Evolutionary conservation across 352 stramenopile species (phyloP).

Genomic region (Phytophthora brassicae): DNA sequence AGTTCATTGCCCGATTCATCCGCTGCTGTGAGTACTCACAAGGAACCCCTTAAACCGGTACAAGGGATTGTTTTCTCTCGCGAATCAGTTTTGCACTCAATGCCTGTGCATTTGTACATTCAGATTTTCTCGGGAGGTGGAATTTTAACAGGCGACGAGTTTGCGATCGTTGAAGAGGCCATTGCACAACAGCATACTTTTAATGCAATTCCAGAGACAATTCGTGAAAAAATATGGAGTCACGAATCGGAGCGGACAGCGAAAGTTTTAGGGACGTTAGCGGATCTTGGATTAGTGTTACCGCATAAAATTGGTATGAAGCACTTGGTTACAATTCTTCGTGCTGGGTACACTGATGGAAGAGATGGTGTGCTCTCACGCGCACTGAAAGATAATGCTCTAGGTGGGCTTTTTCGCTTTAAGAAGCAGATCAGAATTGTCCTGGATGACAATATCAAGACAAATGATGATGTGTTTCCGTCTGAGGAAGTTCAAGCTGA

Average conservation of each 20-base stretch:
- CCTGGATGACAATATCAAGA: constrained; percentile 41
- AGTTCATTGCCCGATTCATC: background rate
- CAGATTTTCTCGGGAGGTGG: constrained; percentile 71
- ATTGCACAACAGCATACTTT: constrained; percentile 52
- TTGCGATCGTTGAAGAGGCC: constrained; percentile 54
- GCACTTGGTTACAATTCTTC: constrained; percentile 71
- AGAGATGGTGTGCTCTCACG: constrained; percentile 63
- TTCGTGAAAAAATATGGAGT: constrained; percentile 70
- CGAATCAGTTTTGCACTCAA: constrained; percentile 72
- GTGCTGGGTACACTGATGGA: constrained; percentile 65
- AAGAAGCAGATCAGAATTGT: constrained; percentile 49
- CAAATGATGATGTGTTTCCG: constrained; percentile 1
- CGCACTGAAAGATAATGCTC: constrained; percentile 73
- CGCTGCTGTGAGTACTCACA: background rate
- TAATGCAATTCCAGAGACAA: constrained; percentile 34
- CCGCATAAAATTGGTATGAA: constrained; percentile 86
- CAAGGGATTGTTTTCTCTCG: constrained; percentile 73
- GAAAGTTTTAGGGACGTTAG: constrained; percentile 73
- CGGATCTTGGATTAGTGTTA: constrained; percentile 65
- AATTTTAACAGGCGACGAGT: constrained; percentile 56
- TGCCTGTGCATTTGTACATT: constrained; percentile 83
- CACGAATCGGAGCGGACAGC: constrained; percentile 70
- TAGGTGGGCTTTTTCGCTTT: constrained; percentile 69
- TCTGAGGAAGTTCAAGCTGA: constrained; percentile 2
- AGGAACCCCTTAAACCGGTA: background rate